phyloP scores from a whole-genome alignment of 83 land plant species.

The Isoetes engelmannii region DNA sequence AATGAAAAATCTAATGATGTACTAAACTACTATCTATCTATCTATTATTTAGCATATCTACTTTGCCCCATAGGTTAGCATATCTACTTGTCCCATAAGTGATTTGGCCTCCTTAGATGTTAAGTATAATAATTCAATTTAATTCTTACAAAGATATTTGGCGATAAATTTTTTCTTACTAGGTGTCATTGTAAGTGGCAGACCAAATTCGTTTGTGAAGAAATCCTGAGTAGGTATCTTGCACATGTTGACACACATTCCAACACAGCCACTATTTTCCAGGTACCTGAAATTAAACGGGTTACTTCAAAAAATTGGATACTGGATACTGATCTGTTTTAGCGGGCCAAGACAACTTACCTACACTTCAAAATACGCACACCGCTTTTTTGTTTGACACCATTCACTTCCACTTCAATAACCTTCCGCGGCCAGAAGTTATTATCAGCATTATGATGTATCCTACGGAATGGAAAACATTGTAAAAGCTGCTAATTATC shows the following conservation, averaged over 20 bases:
- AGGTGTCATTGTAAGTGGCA: slow-evolving; percentile 93
- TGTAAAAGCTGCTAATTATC: too few relatives aligned
- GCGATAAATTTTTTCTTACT: slow-evolving; percentile 40
- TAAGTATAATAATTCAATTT: background rate
- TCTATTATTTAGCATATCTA: background rate
- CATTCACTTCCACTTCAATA: slow-evolving; percentile 85
- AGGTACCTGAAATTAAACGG: slow-evolving; percentile 47
- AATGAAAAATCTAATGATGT: background rate
- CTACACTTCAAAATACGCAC: slow-evolving; percentile 93
- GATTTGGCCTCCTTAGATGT: background rate
- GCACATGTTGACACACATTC: slow-evolving; percentile 99
- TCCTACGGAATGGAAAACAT: too few relatives aligned
- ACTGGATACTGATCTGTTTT: too few relatives aligned
- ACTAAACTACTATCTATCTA: too few relatives aligned
- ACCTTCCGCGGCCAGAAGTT: slow-evolving; percentile 30
- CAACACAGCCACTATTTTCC: slow-evolving; percentile 96
- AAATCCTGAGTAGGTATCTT: slow-evolving; percentile 97
- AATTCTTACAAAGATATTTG: background rate
- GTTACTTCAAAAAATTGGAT: too few relatives aligned
- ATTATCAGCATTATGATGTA: too few relatives aligned
- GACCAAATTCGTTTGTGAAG: slow-evolving; percentile 96
- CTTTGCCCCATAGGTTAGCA: too few relatives aligned
- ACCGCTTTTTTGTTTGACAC: slow-evolving; percentile 84
- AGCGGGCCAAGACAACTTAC: slow-evolving; percentile 22
- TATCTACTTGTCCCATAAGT: background rate